Conservation (phyloP, 176 grass and related monocot species). For the Dendrocalamus sinicus region DNA sequence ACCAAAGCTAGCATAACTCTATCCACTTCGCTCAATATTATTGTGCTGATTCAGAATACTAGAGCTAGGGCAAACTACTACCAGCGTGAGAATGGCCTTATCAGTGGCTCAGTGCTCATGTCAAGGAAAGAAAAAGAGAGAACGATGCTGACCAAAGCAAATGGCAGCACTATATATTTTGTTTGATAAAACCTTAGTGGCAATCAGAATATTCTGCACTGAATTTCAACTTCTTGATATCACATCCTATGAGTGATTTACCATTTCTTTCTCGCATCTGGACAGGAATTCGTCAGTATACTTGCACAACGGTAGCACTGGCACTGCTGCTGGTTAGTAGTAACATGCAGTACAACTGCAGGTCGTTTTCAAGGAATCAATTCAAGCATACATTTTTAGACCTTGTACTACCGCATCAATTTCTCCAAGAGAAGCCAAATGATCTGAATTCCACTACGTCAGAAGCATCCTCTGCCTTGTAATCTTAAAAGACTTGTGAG, state of each 20-base stretch:
- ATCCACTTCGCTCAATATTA: neutral
- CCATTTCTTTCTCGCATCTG: neutral
- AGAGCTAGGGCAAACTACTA: neutral
- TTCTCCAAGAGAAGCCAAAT: constrained; percentile 34
- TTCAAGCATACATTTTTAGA: constrained; percentile 44
- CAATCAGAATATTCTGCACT: neutral
- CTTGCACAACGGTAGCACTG: neutral
- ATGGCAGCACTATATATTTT: neutral
- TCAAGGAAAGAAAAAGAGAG: neutral
- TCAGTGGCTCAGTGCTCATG: neutral
- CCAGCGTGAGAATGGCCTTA: neutral
- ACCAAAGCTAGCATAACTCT: constrained; percentile 16
- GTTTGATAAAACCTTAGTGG: neutral
- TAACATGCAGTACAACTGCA: constrained; percentile 21
- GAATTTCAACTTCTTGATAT: neutral
- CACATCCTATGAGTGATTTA: neutral
- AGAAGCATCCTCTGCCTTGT: constrained; percentile 19
- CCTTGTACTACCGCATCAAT: constrained; percentile 8
- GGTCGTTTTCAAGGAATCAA: constrained; percentile 45
- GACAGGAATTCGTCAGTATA: neutral
- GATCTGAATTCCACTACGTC: constrained; percentile 18
- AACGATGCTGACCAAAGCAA: constrained; percentile 1
- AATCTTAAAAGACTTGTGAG: constrained; percentile 48
- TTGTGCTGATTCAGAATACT: neutral
- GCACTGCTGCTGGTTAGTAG: neutral